Percentiles rank a stretch among this genome's conserved stretches.
Conservation (phyloP, 2,329 filamentous ascomycete genomes). For the Colletotrichum incanum region DNA sequence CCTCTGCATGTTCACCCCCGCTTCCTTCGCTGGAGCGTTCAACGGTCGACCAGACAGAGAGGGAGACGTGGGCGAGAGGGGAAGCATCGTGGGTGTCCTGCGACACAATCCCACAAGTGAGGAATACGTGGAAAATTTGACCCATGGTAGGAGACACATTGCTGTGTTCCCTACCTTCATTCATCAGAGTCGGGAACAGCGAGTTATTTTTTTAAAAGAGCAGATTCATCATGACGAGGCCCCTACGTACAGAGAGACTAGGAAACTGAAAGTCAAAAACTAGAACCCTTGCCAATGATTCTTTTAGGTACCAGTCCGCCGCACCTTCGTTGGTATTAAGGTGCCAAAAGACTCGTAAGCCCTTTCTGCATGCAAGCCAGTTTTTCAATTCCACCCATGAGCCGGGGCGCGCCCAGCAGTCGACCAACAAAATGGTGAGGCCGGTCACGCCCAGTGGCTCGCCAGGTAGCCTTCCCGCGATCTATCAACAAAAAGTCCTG, state of each 20-base stretch:
- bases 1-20: constrained; percentile 28
- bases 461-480: constrained; percentile 44
- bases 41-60: not conserved
- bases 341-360: constrained; percentile 44
- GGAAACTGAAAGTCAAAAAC: constrained; percentile 45
- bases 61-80: not conserved
- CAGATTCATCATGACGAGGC: constrained; percentile 44
- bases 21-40: constrained; percentile 12
- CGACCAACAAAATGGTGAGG: constrained; percentile 26
- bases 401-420: constrained; percentile 39
- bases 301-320: constrained; percentile 44
- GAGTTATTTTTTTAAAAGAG: constrained; percentile 29
- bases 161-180: not conserved
- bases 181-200: not conserved
- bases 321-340: constrained; percentile 46
- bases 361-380: constrained; percentile 45
- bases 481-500: constrained; percentile 45
- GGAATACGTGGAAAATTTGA: not conserved
- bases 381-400: constrained; percentile 45
- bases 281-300: constrained; percentile 45
- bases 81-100: not conserved
- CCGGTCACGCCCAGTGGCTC: constrained; percentile 42
- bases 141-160: not conserved
- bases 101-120: not conserved
- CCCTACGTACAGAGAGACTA: constrained; percentile 46